Evolutionary conservation across 805 yeast species (phyloP).

Genomic region (Tetrapisispora nanseiensis): DNA sequence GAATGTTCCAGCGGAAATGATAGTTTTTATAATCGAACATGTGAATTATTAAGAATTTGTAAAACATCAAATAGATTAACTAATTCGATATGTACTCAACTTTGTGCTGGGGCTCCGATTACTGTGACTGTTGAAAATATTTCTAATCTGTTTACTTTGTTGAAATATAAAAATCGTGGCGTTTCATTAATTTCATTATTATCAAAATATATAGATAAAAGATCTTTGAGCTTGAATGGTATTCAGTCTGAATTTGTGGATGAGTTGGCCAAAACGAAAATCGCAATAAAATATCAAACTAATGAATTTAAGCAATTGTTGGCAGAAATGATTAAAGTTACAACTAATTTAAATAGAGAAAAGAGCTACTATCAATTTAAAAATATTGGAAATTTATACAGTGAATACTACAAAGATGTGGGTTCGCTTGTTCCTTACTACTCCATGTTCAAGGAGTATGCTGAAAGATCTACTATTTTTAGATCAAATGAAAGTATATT

Average conservation of each 20-base stretch:
- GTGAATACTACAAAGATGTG: not conserved
- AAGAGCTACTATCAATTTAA: not conserved
- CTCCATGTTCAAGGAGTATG: not conserved
- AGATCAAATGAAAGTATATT: not conserved
- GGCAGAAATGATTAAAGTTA: slow-evolving; percentile 6
- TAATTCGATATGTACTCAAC: not conserved
- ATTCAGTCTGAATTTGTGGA: slow-evolving; percentile 3
- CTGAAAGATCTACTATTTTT: not conserved
- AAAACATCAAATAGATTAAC: not conserved
- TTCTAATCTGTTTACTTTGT: slow-evolving; percentile 9
- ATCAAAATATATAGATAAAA: slow-evolving; percentile 7
- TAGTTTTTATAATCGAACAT: no score
- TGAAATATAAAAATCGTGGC: slow-evolving; percentile 4
- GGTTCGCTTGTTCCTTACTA: slow-evolving; percentile 1
- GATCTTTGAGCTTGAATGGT: slow-evolving; percentile 1
- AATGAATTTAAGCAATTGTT: slow-evolving; percentile 12
- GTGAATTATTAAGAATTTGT: no score
- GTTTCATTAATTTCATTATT: slow-evolving; percentile 13
- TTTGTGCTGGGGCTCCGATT: not conserved
- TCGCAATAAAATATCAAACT: slow-evolving; percentile 6
- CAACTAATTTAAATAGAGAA: not conserved
- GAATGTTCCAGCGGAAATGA: no score
- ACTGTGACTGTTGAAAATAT: not conserved
- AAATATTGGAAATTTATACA: not conserved
- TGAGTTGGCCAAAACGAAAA: slow-evolving; percentile 5